Percentiles rank a stretch among this genome's conserved stretches.
Conservation (phyloP, 345 rosid species). For the Populus pruinosa region DNA sequence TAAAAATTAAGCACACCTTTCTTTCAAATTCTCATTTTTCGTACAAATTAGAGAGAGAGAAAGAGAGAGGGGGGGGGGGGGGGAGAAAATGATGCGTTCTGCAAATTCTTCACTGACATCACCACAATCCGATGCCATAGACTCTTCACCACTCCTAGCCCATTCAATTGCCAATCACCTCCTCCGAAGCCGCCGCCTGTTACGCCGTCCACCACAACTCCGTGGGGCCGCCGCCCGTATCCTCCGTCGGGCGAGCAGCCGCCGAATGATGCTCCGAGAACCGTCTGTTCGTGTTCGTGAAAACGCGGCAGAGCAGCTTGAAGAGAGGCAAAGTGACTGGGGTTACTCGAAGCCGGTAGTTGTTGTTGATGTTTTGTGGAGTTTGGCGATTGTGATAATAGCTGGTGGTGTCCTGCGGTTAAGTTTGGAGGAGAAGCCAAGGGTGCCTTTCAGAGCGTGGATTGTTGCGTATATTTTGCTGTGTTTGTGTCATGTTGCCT, state of each 20-base stretch:
- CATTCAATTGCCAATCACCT: conserved; percentile 42
- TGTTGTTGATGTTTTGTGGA: conserved; percentile 69
- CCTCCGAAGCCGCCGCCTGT: conserved; percentile 52
- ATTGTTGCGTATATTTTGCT: conserved; percentile 57
- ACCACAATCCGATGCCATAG: conserved; percentile 30
- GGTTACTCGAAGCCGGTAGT: conserved; percentile 71
- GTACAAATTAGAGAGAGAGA: too few relatives aligned
- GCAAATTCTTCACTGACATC: conserved; percentile 20
- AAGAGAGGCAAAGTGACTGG: conserved; percentile 76
- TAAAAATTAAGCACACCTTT: not conserved
- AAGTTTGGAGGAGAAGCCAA: conserved; percentile 52
- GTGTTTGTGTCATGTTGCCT: conserved; percentile 62
- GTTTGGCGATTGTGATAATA: conserved; percentile 46
- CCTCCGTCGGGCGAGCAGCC: conserved; percentile 73
- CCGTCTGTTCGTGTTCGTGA: conserved; percentile 80
- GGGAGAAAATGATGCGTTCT: conserved; percentile 27
- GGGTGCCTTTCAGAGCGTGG: conserved; percentile 75
- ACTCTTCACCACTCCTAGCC: conserved; percentile 48
- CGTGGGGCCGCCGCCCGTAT: conserved; percentile 63
- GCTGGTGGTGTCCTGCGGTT: conserved; percentile 45
- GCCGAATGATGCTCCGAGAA: conserved; percentile 73
- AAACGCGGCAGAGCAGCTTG: conserved; percentile 87
- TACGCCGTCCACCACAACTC: conserved; percentile 51
- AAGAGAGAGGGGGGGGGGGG: too few relatives aligned
- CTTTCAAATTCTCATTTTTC: not conserved